phyloP scores from a whole-genome alignment of 2,329 filamentous ascomycete species.

The Periconia digitata region DNA sequence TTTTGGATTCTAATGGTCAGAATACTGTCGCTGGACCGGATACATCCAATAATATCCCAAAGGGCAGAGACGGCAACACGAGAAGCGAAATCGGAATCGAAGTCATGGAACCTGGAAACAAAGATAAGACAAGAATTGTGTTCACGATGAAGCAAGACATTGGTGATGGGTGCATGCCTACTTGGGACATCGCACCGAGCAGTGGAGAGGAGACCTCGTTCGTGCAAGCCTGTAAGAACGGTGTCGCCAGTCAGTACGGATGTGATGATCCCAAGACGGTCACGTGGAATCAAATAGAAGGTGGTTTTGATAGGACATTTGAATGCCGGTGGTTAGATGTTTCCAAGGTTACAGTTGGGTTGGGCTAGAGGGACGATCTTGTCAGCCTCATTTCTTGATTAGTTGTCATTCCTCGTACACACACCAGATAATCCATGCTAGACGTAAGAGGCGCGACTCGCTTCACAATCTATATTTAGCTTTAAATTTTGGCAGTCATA shows the following conservation, averaged over 20 bases:
- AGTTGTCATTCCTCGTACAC: too few relatives aligned
- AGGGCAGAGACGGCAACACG: constrained; percentile 2
- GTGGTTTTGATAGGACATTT: constrained; percentile 6
- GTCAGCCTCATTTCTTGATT: neutral
- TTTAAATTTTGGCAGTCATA: neutral
- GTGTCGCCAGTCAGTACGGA: constrained; percentile 2
- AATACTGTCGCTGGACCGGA: constrained; percentile 3
- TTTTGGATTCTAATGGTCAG: constrained; percentile 6
- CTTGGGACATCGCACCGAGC: constrained; percentile 2
- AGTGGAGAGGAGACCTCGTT: constrained; percentile 3
- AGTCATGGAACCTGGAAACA: constrained; percentile 1
- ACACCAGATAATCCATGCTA: neutral
- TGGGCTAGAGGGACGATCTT: neutral
- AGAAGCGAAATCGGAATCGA: constrained; percentile 6
- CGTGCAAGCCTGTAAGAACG: neutral
- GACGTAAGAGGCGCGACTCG: neutral
- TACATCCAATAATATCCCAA: constrained; percentile 4
- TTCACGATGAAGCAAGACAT: constrained; percentile 4
- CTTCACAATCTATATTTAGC: neutral
- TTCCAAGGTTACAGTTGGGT: neutral
- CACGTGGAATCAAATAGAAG: constrained; percentile 2
- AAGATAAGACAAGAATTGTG: constrained; percentile 5
- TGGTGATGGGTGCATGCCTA: constrained; percentile 6
- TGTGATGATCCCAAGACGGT: constrained; percentile 7
- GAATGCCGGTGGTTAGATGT: constrained; percentile 7